Base-by-base conservation (phyloP, 116 monocot genomes). In the Posidonia oceanica region DNA sequence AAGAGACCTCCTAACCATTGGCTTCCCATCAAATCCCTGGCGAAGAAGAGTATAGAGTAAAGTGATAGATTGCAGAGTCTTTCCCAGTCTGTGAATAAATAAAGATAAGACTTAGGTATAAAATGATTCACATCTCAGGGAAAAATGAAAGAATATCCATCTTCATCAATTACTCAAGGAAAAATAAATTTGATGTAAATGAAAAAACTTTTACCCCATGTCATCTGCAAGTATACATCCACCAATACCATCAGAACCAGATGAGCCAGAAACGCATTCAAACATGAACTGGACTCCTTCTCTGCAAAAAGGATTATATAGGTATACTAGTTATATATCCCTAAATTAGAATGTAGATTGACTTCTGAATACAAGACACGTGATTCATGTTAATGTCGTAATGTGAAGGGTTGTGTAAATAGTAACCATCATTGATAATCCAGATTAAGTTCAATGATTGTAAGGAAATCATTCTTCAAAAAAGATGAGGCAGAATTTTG, bases 221-320 rank as follows among this genome's bases (percentile, higher is more conserved):
- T 97, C 96, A 85, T 97, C 96, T 44, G 96, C 96, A 61, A 97
- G 84, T 82, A 97, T 97, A 75, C 96, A 97, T 71, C 96, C 96
- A 41, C 71, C 83, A 74, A 89, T 87, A 59, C 96, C 87, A 64
- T 97, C 92, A 54, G 80, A 60, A 67, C 74, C 82, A 57, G 80
- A 83, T 77, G 87, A 68, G 23, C 96, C 96, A 71, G 96, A 91
- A 76, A 97, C 87, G 82, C 96, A 97, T 57, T 91, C 89, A 77
- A 97, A 97, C 96, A 97, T 89, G 74, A 97, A 97, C 57, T 91
- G 96, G 67, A 97, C 92, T 48, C 92, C 96, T 81, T 97, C 96
- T 82, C 96, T 97, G 92, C 81, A 85, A 56, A 67, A 78, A 63
- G 70, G 68, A 16, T 44, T 40, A 58, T 16, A 74, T 58, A 29